phyloP scores from a whole-genome alignment of 169 alveolate genomes.

The Cystoisospora suis region DNA sequence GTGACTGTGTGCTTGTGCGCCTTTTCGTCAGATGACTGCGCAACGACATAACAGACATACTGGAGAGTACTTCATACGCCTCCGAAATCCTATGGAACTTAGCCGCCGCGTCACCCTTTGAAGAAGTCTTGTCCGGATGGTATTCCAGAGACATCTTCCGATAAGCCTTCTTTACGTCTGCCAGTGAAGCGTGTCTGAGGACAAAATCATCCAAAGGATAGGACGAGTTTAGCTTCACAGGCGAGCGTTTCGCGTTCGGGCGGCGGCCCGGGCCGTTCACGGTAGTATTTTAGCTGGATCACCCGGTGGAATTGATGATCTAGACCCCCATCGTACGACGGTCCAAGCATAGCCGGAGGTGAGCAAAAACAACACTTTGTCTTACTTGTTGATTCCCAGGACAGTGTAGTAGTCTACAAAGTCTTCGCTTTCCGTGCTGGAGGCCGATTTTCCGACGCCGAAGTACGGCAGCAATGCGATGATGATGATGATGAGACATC shows the following conservation, averaged over 20 bases:
- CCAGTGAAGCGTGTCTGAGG: neutral
- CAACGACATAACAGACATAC: slow-evolving; percentile 7
- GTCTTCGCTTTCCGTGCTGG: neutral
- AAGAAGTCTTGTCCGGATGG: slow-evolving; percentile 22
- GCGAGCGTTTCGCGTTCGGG: neutral
- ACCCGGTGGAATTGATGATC: too few relatives aligned
- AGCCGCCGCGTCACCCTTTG: neutral
- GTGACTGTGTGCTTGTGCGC: too few relatives aligned
- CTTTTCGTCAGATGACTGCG: neutral
- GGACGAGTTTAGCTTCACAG: neutral
- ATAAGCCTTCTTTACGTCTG: slow-evolving; percentile 36
- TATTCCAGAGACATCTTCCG: slow-evolving; percentile 40
- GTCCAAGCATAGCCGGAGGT: too few relatives aligned
- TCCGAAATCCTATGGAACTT: neutral
- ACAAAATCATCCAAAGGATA: too few relatives aligned
- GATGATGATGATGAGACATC: too few relatives aligned
- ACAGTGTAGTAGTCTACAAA: neutral
- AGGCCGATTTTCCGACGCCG: too few relatives aligned
- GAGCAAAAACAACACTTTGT: too few relatives aligned
- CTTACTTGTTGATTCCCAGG: neutral
- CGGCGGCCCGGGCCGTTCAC: neutral
- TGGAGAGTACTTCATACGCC: slow-evolving; percentile 41
- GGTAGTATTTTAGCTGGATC: too few relatives aligned
- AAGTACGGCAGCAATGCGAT: too few relatives aligned
- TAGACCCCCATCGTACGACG: too few relatives aligned